Conservation (phyloP, 305 asterid species). For the Solanum hybrid region DNA sequence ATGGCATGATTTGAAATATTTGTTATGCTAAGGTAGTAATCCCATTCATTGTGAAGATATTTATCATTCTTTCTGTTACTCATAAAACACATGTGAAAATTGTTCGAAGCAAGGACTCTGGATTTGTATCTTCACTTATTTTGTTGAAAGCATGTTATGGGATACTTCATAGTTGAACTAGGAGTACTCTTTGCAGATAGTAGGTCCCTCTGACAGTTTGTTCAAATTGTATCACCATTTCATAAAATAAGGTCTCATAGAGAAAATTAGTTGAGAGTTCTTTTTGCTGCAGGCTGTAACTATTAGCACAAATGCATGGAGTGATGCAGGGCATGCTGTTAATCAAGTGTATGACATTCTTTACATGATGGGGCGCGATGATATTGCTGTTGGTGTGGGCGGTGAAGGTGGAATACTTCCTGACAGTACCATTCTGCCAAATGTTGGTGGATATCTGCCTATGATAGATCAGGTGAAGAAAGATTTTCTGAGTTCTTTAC, state of each 20-base stretch:
- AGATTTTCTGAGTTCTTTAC: background rate
- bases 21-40: background rate
- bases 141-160: background rate
- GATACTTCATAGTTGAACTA: background rate
- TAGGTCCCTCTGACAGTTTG: background rate
- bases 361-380: slow-evolving; percentile 86
- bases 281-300: slow-evolving; percentile 59
- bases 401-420: slow-evolving; percentile 77
- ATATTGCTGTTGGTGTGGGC: slow-evolving; percentile 74
- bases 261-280: background rate
- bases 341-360: slow-evolving; percentile 74
- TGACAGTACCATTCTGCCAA: slow-evolving; percentile 48
- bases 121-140: background rate
- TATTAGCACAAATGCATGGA: slow-evolving; percentile 66
- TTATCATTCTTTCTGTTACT: background rate
- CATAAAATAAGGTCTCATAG: background rate
- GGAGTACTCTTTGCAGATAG: background rate
- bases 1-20: background rate
- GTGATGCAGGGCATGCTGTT: slow-evolving; percentile 61
- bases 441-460: slow-evolving; percentile 89
- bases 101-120: background rate
- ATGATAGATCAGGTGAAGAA: slow-evolving; percentile 67
- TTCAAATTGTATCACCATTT: background rate
- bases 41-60: background rate
- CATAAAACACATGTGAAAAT: background rate